A percentile compares a stretch with the other conserved stretches of the same genome.
These are phyloP conservation scores for Pichia nanzhaoensis DNA, from an alignment of 805 yeast species.

Conservation along the genomic window DNA sequence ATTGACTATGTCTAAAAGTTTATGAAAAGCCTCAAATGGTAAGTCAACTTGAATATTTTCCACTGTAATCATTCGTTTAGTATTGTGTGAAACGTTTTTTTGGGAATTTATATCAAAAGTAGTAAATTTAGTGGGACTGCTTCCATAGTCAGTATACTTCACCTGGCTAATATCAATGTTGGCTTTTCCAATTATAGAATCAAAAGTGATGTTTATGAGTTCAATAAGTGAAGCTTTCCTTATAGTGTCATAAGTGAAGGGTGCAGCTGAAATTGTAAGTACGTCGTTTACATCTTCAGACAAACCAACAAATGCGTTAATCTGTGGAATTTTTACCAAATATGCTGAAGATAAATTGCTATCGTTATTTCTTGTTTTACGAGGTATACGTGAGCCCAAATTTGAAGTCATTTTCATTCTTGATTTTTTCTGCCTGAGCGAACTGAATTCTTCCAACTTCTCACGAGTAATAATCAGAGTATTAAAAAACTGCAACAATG, in stretches of 20 bases:
- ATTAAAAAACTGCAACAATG: conserved; percentile 10
- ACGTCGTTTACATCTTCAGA: conserved; percentile 1
- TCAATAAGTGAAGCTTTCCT: conserved; percentile 2
- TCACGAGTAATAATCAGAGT: conserved; percentile 15
- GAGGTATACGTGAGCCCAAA: neutral
- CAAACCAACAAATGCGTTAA: conserved; percentile 2
- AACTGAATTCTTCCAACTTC: neutral
- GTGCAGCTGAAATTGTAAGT: neutral
- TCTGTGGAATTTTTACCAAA: neutral
- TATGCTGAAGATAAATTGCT: neutral
- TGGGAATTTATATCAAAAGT: conserved; percentile 23
- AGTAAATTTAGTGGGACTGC: conserved; percentile 12
- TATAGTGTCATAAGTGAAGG: conserved; percentile 1
- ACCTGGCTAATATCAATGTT: conserved; percentile 19
- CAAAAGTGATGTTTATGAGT: neutral
- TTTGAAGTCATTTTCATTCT: neutral
- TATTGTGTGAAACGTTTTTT: conserved; percentile 5
- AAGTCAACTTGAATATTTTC: conserved; percentile 9
- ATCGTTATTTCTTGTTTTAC: neutral
- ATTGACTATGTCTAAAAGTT: neutral
- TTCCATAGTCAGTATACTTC: neutral
- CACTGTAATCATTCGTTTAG: conserved; percentile 9
- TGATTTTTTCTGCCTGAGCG: neutral
- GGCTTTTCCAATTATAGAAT: neutral
- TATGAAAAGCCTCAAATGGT: neutral